These are phyloP conservation scores for Cubamyces sp. DNA, from an alignment of 768 basidiomycete species.

Conservation along the genomic window DNA sequence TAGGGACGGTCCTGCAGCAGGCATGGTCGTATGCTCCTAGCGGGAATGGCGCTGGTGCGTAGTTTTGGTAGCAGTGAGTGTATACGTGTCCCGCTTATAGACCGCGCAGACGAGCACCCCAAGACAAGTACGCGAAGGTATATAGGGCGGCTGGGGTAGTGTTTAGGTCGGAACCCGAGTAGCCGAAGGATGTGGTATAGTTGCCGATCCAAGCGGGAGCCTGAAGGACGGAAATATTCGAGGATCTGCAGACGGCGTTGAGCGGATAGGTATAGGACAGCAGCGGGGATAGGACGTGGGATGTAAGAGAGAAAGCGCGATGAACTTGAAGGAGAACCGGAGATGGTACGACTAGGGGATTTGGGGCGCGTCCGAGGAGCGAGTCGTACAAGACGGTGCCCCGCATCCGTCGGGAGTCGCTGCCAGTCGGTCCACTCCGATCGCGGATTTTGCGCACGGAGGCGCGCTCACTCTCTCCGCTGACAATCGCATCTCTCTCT, in stretches of 20 bases:
- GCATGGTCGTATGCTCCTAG: conserved; percentile 7
- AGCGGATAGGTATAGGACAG: not conserved
- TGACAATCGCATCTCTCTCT: no score
- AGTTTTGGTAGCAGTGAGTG: not conserved
- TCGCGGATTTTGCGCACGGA: not conserved
- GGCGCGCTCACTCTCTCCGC: conserved; percentile 1
- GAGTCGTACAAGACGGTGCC: conserved; percentile 10
- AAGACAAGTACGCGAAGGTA: not conserved
- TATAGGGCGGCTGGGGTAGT: not conserved
- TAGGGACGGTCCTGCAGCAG: conserved; percentile 57
- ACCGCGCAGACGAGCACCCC: not conserved
- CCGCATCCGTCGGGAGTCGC: conserved; percentile 11
- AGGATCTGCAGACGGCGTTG: not conserved
- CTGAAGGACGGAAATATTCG: not conserved
- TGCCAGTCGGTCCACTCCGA: conserved; percentile 15
- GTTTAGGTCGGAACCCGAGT: conserved; percentile 3
- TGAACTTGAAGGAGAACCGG: not conserved
- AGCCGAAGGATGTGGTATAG: conserved; percentile 21
- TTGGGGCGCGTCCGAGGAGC: not conserved
- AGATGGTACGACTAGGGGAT: conserved; percentile 5
- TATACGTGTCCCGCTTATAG: not conserved
- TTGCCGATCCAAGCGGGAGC: not conserved
- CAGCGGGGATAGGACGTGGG: not conserved
- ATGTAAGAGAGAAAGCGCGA: not conserved
- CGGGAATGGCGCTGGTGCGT: not conserved